Conservation (phyloP, 2,329 filamentous ascomycete genomes). For the Triangularia setosa region DNA sequence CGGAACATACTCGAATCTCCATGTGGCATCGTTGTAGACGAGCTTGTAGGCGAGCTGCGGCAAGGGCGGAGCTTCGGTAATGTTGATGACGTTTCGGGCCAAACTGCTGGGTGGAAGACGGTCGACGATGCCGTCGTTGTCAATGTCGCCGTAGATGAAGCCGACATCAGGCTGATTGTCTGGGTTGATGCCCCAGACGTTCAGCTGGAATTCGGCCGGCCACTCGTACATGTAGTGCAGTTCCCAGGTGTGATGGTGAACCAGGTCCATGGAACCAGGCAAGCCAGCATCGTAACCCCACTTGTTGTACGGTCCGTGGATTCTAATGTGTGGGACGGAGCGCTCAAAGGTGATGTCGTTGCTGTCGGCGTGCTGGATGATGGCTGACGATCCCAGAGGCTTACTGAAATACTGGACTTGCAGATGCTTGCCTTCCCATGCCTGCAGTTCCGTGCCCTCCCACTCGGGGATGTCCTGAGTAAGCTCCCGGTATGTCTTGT, state of each 20-base stretch:
- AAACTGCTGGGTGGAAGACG: conserved; percentile 58
- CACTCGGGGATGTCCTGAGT: conserved; percentile 40
- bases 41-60: conserved; percentile 55
- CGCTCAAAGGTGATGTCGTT: conserved; percentile 37
- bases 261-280: conserved; percentile 47
- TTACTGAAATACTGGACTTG: conserved; percentile 61
- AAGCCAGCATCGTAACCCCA: conserved; percentile 62
- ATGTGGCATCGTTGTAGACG: conserved; percentile 50
- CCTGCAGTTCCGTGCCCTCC: conserved; percentile 55
- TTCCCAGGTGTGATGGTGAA: conserved; percentile 49
- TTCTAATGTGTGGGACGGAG: conserved; percentile 59
- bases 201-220: conserved; percentile 58
- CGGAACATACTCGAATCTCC: conserved; percentile 49
- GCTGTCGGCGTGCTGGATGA: conserved; percentile 57
- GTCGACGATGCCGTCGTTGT: conserved; percentile 57
- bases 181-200: conserved; percentile 64
- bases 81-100: conserved; percentile 53
- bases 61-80: conserved; percentile 50
- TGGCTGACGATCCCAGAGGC: conserved; percentile 54
- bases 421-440: conserved; percentile 59
- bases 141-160: conserved; percentile 57
- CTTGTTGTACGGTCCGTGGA: conserved; percentile 60
- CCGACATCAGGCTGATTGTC: conserved; percentile 59
- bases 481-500: conserved; percentile 33
- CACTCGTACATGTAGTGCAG: conserved; percentile 61